Percentiles rank a stretch among this genome's conserved stretches.
phyloP scores from a whole-genome alignment of 129 eudicot species.

The Sambucus nigra region DNA sequence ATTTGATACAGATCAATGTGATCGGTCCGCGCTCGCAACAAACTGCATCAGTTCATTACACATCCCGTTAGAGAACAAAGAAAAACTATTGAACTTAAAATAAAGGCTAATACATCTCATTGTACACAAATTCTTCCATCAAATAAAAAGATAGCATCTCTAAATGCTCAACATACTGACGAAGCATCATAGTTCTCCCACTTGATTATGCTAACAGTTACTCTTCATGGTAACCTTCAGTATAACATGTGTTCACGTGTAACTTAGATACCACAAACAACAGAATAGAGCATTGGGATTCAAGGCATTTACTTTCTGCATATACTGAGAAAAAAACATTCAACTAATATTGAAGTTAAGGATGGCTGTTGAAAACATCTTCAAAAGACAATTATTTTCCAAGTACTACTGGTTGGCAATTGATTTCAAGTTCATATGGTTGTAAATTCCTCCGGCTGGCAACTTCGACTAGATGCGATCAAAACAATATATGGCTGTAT shows the following conservation, averaged over 20 bases:
- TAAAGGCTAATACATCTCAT: background rate
- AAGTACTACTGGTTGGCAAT: no score
- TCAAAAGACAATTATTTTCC: no score
- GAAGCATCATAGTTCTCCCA: background rate
- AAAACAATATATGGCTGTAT: no score
- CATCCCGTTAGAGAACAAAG: background rate
- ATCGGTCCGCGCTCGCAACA: conserved; percentile 61
- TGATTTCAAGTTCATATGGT: no score
- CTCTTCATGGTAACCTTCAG: background rate
- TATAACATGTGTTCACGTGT: background rate
- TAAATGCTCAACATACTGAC: background rate
- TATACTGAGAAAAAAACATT: no score
- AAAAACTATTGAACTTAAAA: background rate
- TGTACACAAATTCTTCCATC: background rate
- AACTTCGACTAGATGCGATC: no score
- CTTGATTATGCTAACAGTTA: no score
- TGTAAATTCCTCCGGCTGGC: no score
- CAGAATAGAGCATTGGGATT: no score
- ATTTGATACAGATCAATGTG: conserved; percentile 88
- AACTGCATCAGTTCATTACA: conserved; percentile 42
- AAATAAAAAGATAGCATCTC: background rate
- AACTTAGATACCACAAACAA: background rate
- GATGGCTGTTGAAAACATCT: no score
- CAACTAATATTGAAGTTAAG: no score
- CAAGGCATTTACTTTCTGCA: no score